Base-by-base conservation (phyloP, 108 stramenopile species). In the Skeletonema menzelii region DNA sequence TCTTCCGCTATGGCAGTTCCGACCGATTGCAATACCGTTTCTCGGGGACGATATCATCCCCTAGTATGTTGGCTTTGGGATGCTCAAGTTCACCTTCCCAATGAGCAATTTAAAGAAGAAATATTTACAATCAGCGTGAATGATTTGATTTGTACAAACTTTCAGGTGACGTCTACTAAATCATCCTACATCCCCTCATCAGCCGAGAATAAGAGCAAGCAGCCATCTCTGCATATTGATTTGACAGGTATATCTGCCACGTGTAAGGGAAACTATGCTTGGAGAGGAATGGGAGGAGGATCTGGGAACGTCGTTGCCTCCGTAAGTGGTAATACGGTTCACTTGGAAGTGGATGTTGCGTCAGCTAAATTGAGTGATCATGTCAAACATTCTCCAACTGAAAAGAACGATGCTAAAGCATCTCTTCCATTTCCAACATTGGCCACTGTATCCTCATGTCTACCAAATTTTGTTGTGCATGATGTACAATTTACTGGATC, bases 401-500 rank as follows among this genome's bases (percentile, higher is more conserved):
- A 56, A 0, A 56, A 27, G 24, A 56, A 24, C 15, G n/a, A 56
- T 15, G 56, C 56, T 15, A 12, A 56, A 10, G 56, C 56, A 27
- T 56, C 56, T 2, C 56, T 56, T 10, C 56, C 56, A 10, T 56
- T 56, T 2, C 56, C 56, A 26, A 56, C 15, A 56, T 26, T 27
- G 8, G 56, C 56, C 56, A 56, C 56, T 26, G 13, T 56, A 11
- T 24, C 15, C 24, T 8, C 56, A 2, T 56, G 56, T 27, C 56
- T n/a, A 27, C 56, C 56, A 26, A 56, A 59, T 59, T 59, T 59
- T 59, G n/a, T 8, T 27, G 79, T 80, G 1, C 10, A 44, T 20
- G 73, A 73, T 42, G 38, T 93, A 11, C 65, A 86, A 38, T 93
- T 93, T 63, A 80, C 87, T 2, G 92, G 92, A 22, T 79, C 78